Evolutionary conservation across 1,284 basidiomycete species (phyloP).

Genomic region (Phylloporus gajari): DNA sequence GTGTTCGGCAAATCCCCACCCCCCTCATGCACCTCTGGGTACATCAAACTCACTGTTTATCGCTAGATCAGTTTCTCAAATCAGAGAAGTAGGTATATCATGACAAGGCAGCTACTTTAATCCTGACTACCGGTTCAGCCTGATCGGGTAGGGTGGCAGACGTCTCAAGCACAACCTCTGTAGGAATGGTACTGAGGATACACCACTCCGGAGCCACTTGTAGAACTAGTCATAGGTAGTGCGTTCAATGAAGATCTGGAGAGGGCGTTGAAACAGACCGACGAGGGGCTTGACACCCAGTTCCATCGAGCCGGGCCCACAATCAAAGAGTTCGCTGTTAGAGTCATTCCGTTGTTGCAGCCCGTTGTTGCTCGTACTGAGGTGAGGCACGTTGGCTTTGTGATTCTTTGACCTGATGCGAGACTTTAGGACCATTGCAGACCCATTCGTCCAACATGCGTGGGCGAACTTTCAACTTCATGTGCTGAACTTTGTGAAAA

Average conservation of each 20-base stretch:
- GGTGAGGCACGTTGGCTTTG: conserved; percentile 23
- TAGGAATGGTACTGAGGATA: conserved; percentile 59
- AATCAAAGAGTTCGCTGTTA: not conserved
- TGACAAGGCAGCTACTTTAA: conserved; percentile 63
- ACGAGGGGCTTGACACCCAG: too few relatives aligned
- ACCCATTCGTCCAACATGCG: too few relatives aligned
- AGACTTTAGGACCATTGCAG: too few relatives aligned
- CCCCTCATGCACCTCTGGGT: too few relatives aligned
- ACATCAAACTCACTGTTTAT: conserved; percentile 61
- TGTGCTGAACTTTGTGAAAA: conserved; percentile 21
- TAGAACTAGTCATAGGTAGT: conserved; percentile 63
- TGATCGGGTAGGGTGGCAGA: conserved; percentile 54
- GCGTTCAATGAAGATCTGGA: conserved; percentile 63
- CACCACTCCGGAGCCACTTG: conserved; percentile 62
- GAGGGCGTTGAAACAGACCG: conserved; percentile 54
- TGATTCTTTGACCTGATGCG: too few relatives aligned
- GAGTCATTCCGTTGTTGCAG: conserved; percentile 45
- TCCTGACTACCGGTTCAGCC: conserved; percentile 67
- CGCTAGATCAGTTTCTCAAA: conserved; percentile 63
- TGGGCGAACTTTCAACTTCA: too few relatives aligned
- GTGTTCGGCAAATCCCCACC: too few relatives aligned
- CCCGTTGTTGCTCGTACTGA: conserved; percentile 45
- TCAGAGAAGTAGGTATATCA: conserved; percentile 61
- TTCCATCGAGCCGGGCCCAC: not conserved
- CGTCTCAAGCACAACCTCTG: conserved; percentile 60